These are phyloP conservation scores for Apiospora koreana DNA, from an alignment of 2,329 filamentous ascomycete genomes.

Conservation along the genomic window DNA sequence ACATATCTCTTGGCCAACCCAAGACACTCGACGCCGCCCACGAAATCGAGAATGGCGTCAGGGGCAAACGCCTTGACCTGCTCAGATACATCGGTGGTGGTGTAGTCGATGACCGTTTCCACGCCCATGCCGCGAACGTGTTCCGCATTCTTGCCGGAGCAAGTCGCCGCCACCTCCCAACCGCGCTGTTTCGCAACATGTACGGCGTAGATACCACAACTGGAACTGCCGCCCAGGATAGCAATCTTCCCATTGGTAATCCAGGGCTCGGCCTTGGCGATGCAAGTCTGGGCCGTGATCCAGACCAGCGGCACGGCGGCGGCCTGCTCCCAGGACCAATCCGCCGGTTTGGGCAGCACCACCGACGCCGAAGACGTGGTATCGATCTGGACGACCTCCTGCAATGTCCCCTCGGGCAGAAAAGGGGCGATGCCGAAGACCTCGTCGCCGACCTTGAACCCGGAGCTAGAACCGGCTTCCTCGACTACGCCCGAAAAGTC, in stretches of 20 bases:
- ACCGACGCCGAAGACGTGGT: slow-evolving; percentile 8
- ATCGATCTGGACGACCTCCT: slow-evolving; percentile 16
- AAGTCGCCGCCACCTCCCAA: slow-evolving; percentile 21
- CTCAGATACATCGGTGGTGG: background rate
- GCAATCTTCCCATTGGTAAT: slow-evolving; percentile 15
- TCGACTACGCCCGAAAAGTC: slow-evolving; percentile 21
- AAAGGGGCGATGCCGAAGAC: slow-evolving; percentile 17
- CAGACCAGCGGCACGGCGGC: slow-evolving; percentile 21
- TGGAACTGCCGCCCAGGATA: slow-evolving; percentile 22
- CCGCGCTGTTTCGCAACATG: slow-evolving; percentile 20
- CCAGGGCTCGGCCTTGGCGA: slow-evolving; percentile 16
- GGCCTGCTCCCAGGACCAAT: slow-evolving; percentile 19
- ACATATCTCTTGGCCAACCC: slow-evolving; percentile 7
- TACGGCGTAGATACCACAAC: slow-evolving; percentile 21
- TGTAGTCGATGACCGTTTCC: slow-evolving; percentile 22
- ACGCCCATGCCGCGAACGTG: slow-evolving; percentile 22
- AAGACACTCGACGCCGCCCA: slow-evolving; percentile 12
- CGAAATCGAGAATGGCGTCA: slow-evolving; percentile 12
- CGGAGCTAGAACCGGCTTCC: slow-evolving; percentile 15
- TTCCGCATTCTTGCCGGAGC: slow-evolving; percentile 21
- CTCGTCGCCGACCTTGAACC: slow-evolving; percentile 18
- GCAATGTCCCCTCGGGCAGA: slow-evolving; percentile 17
- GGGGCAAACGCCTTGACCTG: background rate
- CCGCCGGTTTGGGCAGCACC: slow-evolving; percentile 19
- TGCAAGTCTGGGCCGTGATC: slow-evolving; percentile 20